Evolutionary conservation across 495 filamentous ascomycete species (phyloP).

Genomic region (Hyaloscypha bicolor): DNA sequence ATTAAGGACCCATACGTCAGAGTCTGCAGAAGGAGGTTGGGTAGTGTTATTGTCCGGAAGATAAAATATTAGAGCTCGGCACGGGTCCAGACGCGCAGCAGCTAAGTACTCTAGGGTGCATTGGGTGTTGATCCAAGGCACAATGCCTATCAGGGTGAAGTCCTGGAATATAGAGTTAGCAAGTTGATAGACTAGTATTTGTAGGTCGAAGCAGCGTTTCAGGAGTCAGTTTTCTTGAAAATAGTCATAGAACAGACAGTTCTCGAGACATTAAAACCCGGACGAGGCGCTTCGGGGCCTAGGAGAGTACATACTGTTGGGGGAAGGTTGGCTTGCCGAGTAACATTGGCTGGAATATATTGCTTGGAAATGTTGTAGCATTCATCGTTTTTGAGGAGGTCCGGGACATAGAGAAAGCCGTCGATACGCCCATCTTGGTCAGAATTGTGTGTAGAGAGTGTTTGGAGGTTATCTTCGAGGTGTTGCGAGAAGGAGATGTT

Average conservation of each 20-base stretch:
- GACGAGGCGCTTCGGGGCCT: not conserved
- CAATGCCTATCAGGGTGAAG: constrained; percentile 66
- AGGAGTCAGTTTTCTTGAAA: not conserved
- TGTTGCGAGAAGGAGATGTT: constrained; percentile 66
- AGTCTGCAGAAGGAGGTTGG: constrained; percentile 61
- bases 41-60: constrained; percentile 56
- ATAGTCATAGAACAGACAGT: not conserved
- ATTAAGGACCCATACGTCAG: constrained; percentile 65
- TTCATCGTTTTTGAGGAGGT: constrained; percentile 52
- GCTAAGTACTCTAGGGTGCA: constrained; percentile 72
- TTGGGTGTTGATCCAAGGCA: constrained; percentile 76
- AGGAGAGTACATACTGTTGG: constrained; percentile 39
- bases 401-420: constrained; percentile 84
- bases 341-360: constrained; percentile 74
- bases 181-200: not conserved
- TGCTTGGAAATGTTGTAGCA: constrained; percentile 61
- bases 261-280: too few relatives aligned
- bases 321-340: constrained; percentile 68
- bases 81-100: constrained; percentile 57
- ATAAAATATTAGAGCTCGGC: constrained; percentile 77
- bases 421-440: constrained; percentile 57
- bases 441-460: constrained; percentile 65
- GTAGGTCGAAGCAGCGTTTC: not conserved
- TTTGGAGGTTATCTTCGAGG: constrained; percentile 63
- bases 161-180: constrained; percentile 30